Conservation (phyloP, 805 yeast genomes). For the Candida quercuum region DNA sequence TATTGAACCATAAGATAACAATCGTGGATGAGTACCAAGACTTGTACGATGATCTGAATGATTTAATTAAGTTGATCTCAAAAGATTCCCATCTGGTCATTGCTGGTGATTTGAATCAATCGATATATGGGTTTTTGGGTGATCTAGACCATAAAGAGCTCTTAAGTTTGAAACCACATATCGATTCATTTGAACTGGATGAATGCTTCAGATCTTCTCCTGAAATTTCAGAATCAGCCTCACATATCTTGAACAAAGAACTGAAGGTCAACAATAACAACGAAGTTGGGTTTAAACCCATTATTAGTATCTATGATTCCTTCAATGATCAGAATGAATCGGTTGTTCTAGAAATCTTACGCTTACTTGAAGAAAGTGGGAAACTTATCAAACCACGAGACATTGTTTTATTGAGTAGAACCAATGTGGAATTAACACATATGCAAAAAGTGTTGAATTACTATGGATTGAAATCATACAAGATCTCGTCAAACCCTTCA, state of each 20-base stretch:
- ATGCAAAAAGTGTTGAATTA: constrained; percentile 33
- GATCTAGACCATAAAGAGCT: constrained; percentile 33
- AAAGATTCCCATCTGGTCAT: constrained; percentile 48
- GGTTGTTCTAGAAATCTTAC: constrained; percentile 38
- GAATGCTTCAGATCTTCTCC: constrained; percentile 62
- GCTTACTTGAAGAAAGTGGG: constrained; percentile 36
- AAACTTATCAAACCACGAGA: constrained; percentile 40
- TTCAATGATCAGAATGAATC: constrained; percentile 36
- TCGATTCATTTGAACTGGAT: constrained; percentile 28
- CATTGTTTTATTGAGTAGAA: constrained; percentile 46
- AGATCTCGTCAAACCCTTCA: constrained; percentile 40
- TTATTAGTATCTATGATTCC: constrained; percentile 20
- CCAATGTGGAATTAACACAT: constrained; percentile 43
- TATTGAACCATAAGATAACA: constrained; percentile 31
- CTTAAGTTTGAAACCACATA: constrained; percentile 7
- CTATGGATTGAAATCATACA: constrained; percentile 38
- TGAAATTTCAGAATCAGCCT: constrained; percentile 43
- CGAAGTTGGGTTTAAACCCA: constrained; percentile 11
- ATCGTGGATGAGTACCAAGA: constrained; percentile 77
- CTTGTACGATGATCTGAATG: constrained; percentile 45
- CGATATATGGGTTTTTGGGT: constrained; percentile 65
- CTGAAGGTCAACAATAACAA: constrained; percentile 1
- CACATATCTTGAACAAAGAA: constrained; percentile 10
- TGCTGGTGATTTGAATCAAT: constrained; percentile 70
- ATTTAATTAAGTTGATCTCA: constrained; percentile 36